Base-by-base conservation (phyloP, 148 eudicot genomes). In the Rhododendron simsii region DNA sequence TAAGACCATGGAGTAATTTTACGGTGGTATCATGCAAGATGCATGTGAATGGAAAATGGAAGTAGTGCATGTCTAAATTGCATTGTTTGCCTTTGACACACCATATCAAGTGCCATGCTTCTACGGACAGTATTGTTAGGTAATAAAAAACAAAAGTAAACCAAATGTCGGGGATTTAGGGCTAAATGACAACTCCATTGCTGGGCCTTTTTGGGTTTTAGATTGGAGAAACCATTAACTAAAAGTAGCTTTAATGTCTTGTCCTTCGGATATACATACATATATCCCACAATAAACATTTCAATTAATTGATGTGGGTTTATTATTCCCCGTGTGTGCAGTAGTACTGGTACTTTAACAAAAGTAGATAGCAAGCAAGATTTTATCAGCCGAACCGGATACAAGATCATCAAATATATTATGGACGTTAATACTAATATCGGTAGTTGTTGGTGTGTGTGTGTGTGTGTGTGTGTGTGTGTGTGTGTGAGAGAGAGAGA, bases 161-260 rank as follows among this genome's bases (percentile, higher is more conserved):
- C 81, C 81, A 5, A 45, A 79, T 79, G 55, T 71, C 76, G 76
- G 37, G 76, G 41, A 14, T 71, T 30, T 33, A 30, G 76, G 7
- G 76, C 76, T 14, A 79, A 80, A 53, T 28, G 61, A 80, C 39
- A n/a, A 80, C 61, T 80, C 28, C 35, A 80, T 48, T 80, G 82
- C 39, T 50, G 50, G 45, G 67, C 67, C 45, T 55, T 81, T 81
- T 53, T n/a, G 0, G n/a, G 13, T 18, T 26, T 26, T 55, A 28
- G 44, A 55, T 35, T 53, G n/a, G 45, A 81, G 44, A 81, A 81
- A 16, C 45, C 21, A 37, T 2, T 7, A 26, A 53, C 35, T 71
- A 53, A 48, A 81, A 81, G 83, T 55, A 16, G 83, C 83, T 81
- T 81, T 81, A 81, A 30, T 50, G 28, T 45, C 67, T 55, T 30